These are phyloP conservation scores for Aschersonia sp. DNA, from an alignment of 2,329 filamentous ascomycete genomes.

Conservation along the genomic window DNA sequence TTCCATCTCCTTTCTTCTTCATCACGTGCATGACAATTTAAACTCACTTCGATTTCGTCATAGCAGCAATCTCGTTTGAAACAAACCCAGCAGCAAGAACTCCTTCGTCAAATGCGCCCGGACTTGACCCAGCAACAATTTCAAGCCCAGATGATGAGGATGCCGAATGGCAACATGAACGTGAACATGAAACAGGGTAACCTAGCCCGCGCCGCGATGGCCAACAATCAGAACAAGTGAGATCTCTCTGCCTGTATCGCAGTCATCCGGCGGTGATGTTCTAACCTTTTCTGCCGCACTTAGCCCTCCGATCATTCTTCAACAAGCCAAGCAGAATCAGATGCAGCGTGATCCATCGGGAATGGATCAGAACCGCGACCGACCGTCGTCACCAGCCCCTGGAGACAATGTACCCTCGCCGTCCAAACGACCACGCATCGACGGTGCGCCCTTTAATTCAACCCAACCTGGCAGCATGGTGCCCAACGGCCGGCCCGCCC, in stretches of 20 bases:
- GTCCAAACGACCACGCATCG: slow-evolving; percentile 74
- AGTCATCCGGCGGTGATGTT: neutral
- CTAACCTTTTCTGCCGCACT: neutral
- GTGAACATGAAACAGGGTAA: slow-evolving; percentile 45
- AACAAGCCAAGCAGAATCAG: slow-evolving; percentile 57
- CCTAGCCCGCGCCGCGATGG: slow-evolving; percentile 61
- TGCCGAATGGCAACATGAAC: slow-evolving; percentile 45
- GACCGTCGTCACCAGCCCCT: slow-evolving; percentile 68
- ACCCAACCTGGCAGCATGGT: slow-evolving; percentile 52
- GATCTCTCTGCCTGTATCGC: slow-evolving; percentile 14
- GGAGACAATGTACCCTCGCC: slow-evolving; percentile 85
- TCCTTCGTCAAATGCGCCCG: slow-evolving; percentile 59
- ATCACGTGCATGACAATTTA: neutral
- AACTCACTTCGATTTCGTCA: slow-evolving; percentile 3
- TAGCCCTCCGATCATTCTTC: slow-evolving; percentile 59
- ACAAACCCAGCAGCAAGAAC: slow-evolving; percentile 62
- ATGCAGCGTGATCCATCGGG: slow-evolving; percentile 82
- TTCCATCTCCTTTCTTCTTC: neutral
- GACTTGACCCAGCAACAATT: slow-evolving; percentile 43
- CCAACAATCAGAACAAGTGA: slow-evolving; percentile 62
- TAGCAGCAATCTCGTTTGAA: slow-evolving; percentile 56
- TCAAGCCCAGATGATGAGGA: slow-evolving; percentile 52
- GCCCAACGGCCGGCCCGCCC: slow-evolving; percentile 55
- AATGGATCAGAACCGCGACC: slow-evolving; percentile 70
- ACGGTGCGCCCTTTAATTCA: slow-evolving; percentile 56